These are phyloP conservation scores for Raffaelea albimanens DNA, from an alignment of 2,329 filamentous ascomycete genomes.

Conservation along the genomic window DNA sequence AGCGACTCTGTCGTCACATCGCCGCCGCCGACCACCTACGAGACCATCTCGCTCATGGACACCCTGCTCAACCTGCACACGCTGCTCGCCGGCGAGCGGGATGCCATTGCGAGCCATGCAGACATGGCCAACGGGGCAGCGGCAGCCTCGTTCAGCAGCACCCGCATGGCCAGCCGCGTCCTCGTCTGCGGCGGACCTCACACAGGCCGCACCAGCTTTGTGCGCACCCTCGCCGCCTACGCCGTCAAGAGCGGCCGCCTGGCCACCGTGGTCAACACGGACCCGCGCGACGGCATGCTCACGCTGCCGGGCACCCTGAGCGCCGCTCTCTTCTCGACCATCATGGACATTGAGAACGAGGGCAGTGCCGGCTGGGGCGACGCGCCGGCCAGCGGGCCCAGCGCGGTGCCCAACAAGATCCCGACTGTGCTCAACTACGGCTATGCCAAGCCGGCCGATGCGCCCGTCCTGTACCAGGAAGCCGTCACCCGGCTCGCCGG, in stretches of 20 bases:
- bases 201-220: conserved; percentile 74
- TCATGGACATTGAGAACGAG: conserved; percentile 71
- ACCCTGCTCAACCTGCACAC: conserved; percentile 63
- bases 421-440: conserved; percentile 89
- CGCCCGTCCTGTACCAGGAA: conserved; percentile 61
- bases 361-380: conserved; percentile 74
- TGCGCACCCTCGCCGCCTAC: conserved; percentile 69
- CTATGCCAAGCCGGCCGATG: conserved; percentile 60
- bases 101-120: conserved; percentile 46
- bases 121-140: too few relatives aligned
- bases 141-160: too few relatives aligned
- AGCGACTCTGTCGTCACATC: conserved; percentile 32
- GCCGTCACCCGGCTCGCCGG: conserved; percentile 69
- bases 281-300: conserved; percentile 72
- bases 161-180: conserved; percentile 47
- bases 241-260: conserved; percentile 65
- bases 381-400: conserved; percentile 84
- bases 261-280: conserved; percentile 75
- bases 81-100: conserved; percentile 65
- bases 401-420: conserved; percentile 78
- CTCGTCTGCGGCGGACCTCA: conserved; percentile 71
- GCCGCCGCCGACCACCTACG: conserved; percentile 46
- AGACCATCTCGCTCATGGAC: conserved; percentile 54
- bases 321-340: conserved; percentile 75
- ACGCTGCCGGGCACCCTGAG: conserved; percentile 73